phyloP scores from a whole-genome alignment of 1,284 basidiomycete genomes.

The Naganishia liquefaciens region DNA sequence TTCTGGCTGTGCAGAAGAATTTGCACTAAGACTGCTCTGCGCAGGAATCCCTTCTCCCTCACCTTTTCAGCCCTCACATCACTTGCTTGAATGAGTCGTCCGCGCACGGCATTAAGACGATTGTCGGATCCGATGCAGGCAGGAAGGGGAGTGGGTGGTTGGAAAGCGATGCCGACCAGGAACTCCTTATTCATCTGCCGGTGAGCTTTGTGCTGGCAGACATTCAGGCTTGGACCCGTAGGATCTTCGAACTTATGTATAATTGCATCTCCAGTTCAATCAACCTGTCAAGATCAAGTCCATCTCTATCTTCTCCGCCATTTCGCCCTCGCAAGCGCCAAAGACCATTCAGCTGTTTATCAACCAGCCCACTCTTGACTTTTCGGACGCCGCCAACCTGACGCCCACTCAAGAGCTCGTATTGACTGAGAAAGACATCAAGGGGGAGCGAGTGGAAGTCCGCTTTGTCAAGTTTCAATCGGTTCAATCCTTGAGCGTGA shows the following conservation, averaged over 20 bases:
- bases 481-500: slow-evolving; percentile 69
- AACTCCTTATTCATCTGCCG: slow-evolving; percentile 69
- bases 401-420: slow-evolving; percentile 53
- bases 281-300: slow-evolving; percentile 72
- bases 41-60: slow-evolving; percentile 44
- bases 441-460: slow-evolving; percentile 64
- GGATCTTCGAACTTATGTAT: neutral
- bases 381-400: slow-evolving; percentile 57
- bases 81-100: slow-evolving; percentile 74
- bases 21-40: neutral
- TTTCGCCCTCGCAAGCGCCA: slow-evolving; percentile 61
- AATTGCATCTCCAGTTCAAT: slow-evolving; percentile 64
- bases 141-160: slow-evolving; percentile 62
- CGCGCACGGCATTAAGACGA: slow-evolving; percentile 63
- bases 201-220: slow-evolving; percentile 55
- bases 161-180: slow-evolving; percentile 72
- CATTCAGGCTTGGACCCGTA: neutral
- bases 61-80: slow-evolving; percentile 53
- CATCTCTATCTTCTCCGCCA: slow-evolving; percentile 63
- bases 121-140: slow-evolving; percentile 59
- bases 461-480: slow-evolving; percentile 76
- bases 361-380: slow-evolving; percentile 67
- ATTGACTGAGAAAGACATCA: slow-evolving; percentile 50
- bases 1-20: neutral
- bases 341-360: slow-evolving; percentile 67